Conservation (phyloP, 2,329 filamentous ascomycete genomes). For the Colletotrichum liaoningense region DNA sequence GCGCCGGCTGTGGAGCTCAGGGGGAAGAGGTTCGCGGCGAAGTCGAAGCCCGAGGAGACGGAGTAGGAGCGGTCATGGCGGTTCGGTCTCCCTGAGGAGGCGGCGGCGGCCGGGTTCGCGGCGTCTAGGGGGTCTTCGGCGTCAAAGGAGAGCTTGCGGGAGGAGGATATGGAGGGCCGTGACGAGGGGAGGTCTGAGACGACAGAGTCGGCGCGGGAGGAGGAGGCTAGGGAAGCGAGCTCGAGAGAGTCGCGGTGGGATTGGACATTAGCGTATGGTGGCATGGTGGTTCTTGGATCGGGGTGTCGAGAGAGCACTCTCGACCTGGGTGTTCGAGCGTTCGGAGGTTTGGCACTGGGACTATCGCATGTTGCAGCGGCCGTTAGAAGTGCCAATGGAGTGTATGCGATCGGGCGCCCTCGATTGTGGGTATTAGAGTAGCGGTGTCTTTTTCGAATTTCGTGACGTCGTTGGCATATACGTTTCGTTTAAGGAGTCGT, state of each 20-base stretch:
- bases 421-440: constrained; percentile 10
- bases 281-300: constrained; percentile 35
- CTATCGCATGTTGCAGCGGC: constrained; percentile 32
- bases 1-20: constrained; percentile 82
- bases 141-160: constrained; percentile 88
- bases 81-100: constrained; percentile 51
- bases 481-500: constrained; percentile 33
- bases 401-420: not conserved
- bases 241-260: constrained; percentile 87
- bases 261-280: constrained; percentile 57
- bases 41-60: constrained; percentile 93
- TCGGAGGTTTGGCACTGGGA: not conserved
- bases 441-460: constrained; percentile 11
- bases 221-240: constrained; percentile 93
- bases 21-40: constrained; percentile 92
- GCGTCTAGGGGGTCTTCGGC: constrained; percentile 83
- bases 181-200: constrained; percentile 76
- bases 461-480: constrained; percentile 35
- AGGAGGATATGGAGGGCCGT: constrained; percentile 90
- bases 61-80: constrained; percentile 80
- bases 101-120: constrained; percentile 60
- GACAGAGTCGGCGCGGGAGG: constrained; percentile 71
- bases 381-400: not conserved
- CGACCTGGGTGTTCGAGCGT: constrained; percentile 19
- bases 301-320: constrained; percentile 14